Conservation (phyloP, 2,329 filamentous ascomycete species). For the Penicillium polonicum region DNA sequence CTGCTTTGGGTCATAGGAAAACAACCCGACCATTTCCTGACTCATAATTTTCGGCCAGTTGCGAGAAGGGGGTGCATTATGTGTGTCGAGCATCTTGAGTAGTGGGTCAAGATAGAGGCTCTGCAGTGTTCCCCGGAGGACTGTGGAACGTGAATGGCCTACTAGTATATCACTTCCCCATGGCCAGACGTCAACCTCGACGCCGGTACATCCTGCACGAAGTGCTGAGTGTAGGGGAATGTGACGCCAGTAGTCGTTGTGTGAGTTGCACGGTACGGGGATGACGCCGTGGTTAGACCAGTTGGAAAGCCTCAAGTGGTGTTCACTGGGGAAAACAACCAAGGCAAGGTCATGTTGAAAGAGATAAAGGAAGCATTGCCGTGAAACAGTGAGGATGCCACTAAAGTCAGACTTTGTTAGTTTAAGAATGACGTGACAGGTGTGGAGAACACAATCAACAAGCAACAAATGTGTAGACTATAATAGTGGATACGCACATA, state of each 20-base stretch:
- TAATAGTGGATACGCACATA: constrained; percentile 2
- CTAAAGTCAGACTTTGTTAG: background rate
- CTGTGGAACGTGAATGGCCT: constrained; percentile 58
- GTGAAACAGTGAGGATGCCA: constrained; percentile 4
- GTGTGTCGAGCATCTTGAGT: constrained; percentile 55
- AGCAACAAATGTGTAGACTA: background rate
- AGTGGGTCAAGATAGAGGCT: constrained; percentile 66
- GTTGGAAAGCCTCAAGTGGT: background rate
- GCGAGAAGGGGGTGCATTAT: constrained; percentile 40
- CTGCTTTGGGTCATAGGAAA: constrained; percentile 53
- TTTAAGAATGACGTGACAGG: too few species aligned
- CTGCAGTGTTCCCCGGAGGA: constrained; percentile 58
- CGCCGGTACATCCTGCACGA: constrained; percentile 58
- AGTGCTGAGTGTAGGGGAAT: constrained; percentile 64
- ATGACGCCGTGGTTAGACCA: constrained; percentile 39
- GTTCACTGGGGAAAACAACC: background rate
- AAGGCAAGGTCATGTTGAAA: background rate
- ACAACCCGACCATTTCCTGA: constrained; percentile 52
- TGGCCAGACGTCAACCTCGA: constrained; percentile 70
- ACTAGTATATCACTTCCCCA: constrained; percentile 59
- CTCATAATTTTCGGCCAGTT: background rate
- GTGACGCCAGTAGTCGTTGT: constrained; percentile 69
- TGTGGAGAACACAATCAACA: background rate
- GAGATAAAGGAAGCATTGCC: constrained; percentile 1
- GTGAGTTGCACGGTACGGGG: constrained; percentile 62